Evolutionary conservation across 345 rosid genomes (phyloP).

Genomic region (Hypericum androsaemum): DNA sequence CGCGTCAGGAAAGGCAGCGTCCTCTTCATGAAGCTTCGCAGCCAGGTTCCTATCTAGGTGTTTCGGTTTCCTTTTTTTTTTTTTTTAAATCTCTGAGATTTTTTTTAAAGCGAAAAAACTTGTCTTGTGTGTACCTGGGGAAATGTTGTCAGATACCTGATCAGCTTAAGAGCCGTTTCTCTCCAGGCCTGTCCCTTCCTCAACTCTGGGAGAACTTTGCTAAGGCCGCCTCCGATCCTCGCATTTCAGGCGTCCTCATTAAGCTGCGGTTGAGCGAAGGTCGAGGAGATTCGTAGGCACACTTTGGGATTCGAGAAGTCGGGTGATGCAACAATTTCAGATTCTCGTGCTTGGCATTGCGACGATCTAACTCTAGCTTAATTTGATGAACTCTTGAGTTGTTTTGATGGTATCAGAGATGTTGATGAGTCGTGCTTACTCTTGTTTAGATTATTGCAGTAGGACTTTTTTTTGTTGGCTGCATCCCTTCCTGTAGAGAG

Average conservation of each 20-base stretch:
- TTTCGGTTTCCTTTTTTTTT: not conserved
- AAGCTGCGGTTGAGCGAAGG: slow-evolving; percentile 96
- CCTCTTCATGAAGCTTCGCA: slow-evolving; percentile 71
- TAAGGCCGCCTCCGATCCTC: slow-evolving; percentile 93
- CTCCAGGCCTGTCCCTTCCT: slow-evolving; percentile 73
- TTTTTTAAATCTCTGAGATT: too few relatives aligned
- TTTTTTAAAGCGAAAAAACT: not conserved
- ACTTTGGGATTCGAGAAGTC: slow-evolving; percentile 81
- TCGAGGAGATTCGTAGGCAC: slow-evolving; percentile 82
- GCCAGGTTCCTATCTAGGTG: slow-evolving; percentile 49
- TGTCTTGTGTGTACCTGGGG: too few relatives aligned
- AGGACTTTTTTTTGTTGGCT: slow-evolving; percentile 83
- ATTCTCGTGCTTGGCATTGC: too few relatives aligned
- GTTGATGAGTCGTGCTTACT: not conserved
- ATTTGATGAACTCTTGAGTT: not conserved
- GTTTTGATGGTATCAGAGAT: not conserved
- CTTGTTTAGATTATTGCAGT: slow-evolving; percentile 12
- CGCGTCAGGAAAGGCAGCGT: slow-evolving; percentile 83
- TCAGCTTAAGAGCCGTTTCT: slow-evolving; percentile 87
- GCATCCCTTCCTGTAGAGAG: slow-evolving; percentile 65
- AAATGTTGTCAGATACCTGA: slow-evolving; percentile 78
- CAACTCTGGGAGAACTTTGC: slow-evolving; percentile 75
- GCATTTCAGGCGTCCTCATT: slow-evolving; percentile 81
- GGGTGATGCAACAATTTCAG: slow-evolving; percentile 29
- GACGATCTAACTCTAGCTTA: not conserved